Evolutionary conservation across 176 grass and related monocot species (phyloP), one percentile per base, ranked within the genome.

Genomic region (Eragrostis curvula): DNA sequence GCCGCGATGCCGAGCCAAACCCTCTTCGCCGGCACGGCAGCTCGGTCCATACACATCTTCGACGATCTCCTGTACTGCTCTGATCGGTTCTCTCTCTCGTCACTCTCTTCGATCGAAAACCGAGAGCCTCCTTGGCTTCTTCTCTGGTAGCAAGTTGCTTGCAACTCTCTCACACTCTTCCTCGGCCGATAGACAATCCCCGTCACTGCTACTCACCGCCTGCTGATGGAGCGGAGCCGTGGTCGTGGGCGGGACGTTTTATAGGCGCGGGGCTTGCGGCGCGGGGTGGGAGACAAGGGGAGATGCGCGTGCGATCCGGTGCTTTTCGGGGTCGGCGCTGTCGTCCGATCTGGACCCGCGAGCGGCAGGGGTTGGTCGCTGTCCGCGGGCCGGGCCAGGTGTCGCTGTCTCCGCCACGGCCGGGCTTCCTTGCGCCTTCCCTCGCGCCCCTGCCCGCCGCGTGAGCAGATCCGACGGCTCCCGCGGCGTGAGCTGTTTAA

Each of bases 1-100:
- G 87, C 25, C 21, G 82, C 85, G 44, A 95, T 46, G 66, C 78
- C 85, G 81, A 90, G 79, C 87, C 87, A 92, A 20, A 92, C 80
- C 88, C 88, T 79, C 74, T 84, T 95, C 70, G 80, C 80, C 73
- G 81, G 79, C 73, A 90, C 83, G 25, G 82, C 81, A 9, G 87
- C 79, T 82, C 80, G 18, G 50, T 84, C 83, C 84, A 84, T 79
- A 65, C 87, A 87, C 82, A 87, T 88, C 74, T 85, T 88, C 39
- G 0, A 55, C 17, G 9, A 66, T 48, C 49, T 49, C 18, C 48
- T 28, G 16, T 41, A n/a, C n/a, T n/a, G 17, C 11, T 9, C 36
- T 21, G 23, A n/a, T n/a, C 45, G n/a, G n/a, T n/a, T n/a, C n/a
- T n/a, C n/a, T n/a, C n/a, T n/a, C 42, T 56, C 18, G n/a, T 48